Conservation (phyloP, 2,329 filamentous ascomycete species). For the Xylariaceae sp. region DNA sequence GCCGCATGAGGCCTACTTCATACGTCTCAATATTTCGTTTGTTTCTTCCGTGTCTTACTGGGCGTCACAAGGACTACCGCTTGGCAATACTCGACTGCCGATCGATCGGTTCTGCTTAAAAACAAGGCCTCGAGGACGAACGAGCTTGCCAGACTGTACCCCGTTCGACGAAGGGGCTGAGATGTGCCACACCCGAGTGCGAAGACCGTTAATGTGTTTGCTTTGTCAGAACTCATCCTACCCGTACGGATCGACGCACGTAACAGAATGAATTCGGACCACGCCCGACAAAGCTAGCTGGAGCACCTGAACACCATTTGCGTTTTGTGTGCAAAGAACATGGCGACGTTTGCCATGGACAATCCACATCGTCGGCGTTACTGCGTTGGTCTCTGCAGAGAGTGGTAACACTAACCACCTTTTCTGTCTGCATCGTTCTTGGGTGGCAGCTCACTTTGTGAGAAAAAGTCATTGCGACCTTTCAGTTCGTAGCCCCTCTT, state of each 20-base stretch:
- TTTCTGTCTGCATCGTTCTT: constrained; percentile 58
- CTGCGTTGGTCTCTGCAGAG: constrained; percentile 8
- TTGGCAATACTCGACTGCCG: neutral
- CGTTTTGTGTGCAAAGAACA: neutral
- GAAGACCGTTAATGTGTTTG: neutral
- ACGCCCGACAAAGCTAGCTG: constrained; percentile 3
- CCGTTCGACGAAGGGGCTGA: neutral
- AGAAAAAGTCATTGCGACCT: constrained; percentile 37
- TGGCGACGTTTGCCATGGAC: constrained; percentile 8
- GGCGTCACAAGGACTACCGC: neutral
- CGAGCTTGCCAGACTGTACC: neutral
- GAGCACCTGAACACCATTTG: constrained; percentile 4
- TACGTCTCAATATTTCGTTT: constrained; percentile 1
- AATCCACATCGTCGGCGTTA: constrained; percentile 23
- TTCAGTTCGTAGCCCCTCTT: constrained; percentile 49
- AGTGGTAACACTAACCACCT: constrained; percentile 46
- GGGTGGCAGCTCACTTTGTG: constrained; percentile 49
- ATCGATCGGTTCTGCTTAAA: neutral
- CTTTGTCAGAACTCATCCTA: neutral
- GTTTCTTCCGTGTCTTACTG: neutral
- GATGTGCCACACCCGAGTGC: neutral
- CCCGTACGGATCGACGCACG: neutral
- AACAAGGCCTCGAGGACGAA: neutral
- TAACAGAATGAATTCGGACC: constrained; percentile 1
- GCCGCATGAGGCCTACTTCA: neutral